Evolutionary conservation across 1,284 basidiomycete genomes (phyloP), one percentile per base, ranked within the genome.

Genomic region (Tremellales sp.): DNA sequence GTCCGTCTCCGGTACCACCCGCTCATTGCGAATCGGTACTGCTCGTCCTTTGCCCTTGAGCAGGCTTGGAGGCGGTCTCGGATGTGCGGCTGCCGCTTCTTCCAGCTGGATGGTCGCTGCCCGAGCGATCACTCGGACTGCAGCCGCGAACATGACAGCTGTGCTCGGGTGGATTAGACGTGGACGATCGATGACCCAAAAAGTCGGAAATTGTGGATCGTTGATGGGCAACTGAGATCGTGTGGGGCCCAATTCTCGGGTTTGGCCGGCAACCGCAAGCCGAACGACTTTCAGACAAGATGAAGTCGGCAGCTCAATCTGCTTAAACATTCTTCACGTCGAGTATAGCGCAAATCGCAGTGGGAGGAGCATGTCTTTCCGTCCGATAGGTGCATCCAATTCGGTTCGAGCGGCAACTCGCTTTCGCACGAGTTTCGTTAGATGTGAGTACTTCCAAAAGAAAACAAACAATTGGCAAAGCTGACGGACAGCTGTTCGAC

Each of bases 21-120:
- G 15, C 19, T 15, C 33, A 13, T 5, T 31, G 29, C 33, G 33
- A 17, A 36, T 36, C 33, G 33, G 33, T n/a, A 36, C 6, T 36
- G 33, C 33, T 17, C 33, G 33, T 36, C 19, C 33, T 41, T 53
- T 54, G 21, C 48, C 49, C 40, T 53, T 52, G 8, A 27, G 11
- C 17, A 44, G 47, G 15, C 54, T 41, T 13, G 31, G 26, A n/a
- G 41, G 24, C 23, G 51, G 19, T 21, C 37, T 24, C 15, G 46
- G 22, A 25, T 42, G 29, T 12, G 48, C 49, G 3, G 57, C 58
- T 3, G 65, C 63, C 3, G 61, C 62, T 47, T 71, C 67, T 47
- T 72, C 72, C 7, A 66, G 49, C 54, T 70, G 68, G n/a, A 72
- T 67, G 10, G 64, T 53, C 4, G 64, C 64, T 23, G 70, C 57